Base-by-base conservation (phyloP, 441 rosid species). In the Lepidium campestre region DNA sequence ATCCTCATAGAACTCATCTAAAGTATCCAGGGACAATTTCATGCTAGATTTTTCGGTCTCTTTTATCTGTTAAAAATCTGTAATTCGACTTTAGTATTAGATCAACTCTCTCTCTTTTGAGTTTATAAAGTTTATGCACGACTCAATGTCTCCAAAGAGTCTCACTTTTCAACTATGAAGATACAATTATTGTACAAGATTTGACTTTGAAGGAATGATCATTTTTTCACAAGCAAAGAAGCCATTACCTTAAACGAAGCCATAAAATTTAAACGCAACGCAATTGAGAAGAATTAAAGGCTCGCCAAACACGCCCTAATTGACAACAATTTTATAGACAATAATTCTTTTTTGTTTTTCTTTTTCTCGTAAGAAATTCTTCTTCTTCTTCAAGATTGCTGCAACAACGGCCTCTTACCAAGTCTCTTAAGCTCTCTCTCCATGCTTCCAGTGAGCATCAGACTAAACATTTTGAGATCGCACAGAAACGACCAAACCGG, bases 401-500 rank as follows among this genome's bases (percentile, higher is more conserved):
- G 87, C 55, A 87, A 68, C 61, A 85, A 82, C 27, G 99, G 99
- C 47, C 96, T 82, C 84, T 93, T 91, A 25, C 96, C 99, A 52
- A 90, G 96, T 74, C 99, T 81, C 81, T 93, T 93, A 70, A 93
- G 86, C 83, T 93, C 99, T 68, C 78, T 89, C 65, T 93, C 99
- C 99, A 93, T 87, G 48, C 82, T 80, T 59, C 99, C 97, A 5
- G 93, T 87, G 20, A 91, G 84, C 97, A 91, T 93, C 78, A 93
- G 71, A 2, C 89, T 89, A 77, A 93, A 93, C 99, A 93, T 93
- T 87, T 85, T 89, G 70, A 59, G 83, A 81, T 91, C 97, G 78
- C 99, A 93, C 1, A 83, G 62, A 48, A 91, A 71, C 15, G 99
- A 91, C 99, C 99, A 91, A 61, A 93, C 31, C 22, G 97, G 97